Evolutionary conservation across 2,329 filamentous ascomycete species (phyloP).

Genomic region (Sphaerulina vaccinii): DNA sequence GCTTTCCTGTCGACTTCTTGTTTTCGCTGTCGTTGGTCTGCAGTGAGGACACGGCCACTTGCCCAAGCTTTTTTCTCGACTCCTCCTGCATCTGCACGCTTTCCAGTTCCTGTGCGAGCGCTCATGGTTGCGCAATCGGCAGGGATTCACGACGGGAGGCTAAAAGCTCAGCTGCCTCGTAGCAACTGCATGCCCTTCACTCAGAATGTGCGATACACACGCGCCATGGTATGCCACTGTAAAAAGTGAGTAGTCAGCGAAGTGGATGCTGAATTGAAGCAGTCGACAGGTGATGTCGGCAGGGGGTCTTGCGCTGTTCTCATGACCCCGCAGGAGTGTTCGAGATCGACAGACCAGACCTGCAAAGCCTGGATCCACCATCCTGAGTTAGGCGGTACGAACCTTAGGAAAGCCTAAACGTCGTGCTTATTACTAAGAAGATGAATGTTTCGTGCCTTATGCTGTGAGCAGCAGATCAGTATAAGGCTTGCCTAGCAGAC

Average conservation of each 20-base stretch:
- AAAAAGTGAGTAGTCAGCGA: not conserved
- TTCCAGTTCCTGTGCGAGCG: slow-evolving; percentile 24
- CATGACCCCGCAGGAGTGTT: slow-evolving; percentile 9
- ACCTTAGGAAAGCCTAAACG: slow-evolving; percentile 7
- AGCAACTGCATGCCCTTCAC: slow-evolving; percentile 1
- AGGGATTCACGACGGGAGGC: not conserved
- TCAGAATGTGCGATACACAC: not conserved
- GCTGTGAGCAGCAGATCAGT: not conserved
- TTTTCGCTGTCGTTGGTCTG: slow-evolving; percentile 27
- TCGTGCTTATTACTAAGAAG: not conserved
- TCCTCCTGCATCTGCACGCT: slow-evolving; percentile 17
- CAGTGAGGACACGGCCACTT: slow-evolving; percentile 26
- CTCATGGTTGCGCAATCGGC: slow-evolving; percentile 18
- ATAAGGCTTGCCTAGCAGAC: not conserved
- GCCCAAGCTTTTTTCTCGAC: slow-evolving; percentile 27
- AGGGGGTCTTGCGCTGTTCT: not conserved
- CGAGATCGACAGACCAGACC: slow-evolving; percentile 12
- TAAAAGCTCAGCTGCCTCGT: not conserved
- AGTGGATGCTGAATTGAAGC: not conserved
- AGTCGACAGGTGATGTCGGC: not conserved
- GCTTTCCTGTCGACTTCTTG: slow-evolving; percentile 28
- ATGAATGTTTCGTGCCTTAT: no score
- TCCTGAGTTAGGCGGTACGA: slow-evolving; percentile 1
- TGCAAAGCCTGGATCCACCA: not conserved
- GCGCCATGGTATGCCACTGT: not conserved